These are phyloP conservation scores for Geranium incanum DNA, from an alignment of 441 rosid species.

Conservation along the genomic window DNA sequence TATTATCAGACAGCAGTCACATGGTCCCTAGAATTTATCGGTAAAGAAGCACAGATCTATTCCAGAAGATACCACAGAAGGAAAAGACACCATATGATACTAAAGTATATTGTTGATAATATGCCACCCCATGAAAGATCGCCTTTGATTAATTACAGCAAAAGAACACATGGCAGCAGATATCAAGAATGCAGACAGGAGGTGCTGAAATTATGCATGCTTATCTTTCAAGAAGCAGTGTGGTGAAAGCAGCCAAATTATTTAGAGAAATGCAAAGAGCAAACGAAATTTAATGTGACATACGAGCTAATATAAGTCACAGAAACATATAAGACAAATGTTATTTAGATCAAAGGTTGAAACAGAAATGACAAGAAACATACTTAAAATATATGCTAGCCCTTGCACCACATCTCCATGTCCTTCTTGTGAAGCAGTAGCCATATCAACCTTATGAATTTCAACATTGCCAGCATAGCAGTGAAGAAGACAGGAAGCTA, in stretches of 20 bases:
- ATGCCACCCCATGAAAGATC: not conserved
- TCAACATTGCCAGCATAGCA: constrained; percentile 75
- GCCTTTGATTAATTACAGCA: not conserved
- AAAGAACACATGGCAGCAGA: not conserved
- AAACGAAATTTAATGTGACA: not conserved
- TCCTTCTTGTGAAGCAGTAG: constrained; percentile 89
- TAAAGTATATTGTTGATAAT: not conserved
- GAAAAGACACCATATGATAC: not conserved
- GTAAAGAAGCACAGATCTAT: not conserved
- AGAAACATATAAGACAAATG: not conserved
- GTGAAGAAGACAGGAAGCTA: constrained; percentile 86
- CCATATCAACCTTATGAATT: constrained; percentile 85
- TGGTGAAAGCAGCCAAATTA: not conserved
- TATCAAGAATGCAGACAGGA: not conserved
- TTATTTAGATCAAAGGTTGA: constrained; percentile 8
- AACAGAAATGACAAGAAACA: constrained; percentile 21
- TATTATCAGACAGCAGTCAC: not conserved
- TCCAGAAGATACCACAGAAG: not conserved
- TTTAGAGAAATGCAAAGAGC: not conserved
- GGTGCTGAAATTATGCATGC: not conserved
- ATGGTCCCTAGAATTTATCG: not conserved
- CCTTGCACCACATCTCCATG: constrained; percentile 85
- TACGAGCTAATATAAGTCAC: not conserved
- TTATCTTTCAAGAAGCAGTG: not conserved
- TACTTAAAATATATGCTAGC: constrained; percentile 73